Evolutionary conservation across 1,284 basidiomycete species (phyloP), one percentile per base, ranked within the genome.

Genomic region (Pholiota adiposa): DNA sequence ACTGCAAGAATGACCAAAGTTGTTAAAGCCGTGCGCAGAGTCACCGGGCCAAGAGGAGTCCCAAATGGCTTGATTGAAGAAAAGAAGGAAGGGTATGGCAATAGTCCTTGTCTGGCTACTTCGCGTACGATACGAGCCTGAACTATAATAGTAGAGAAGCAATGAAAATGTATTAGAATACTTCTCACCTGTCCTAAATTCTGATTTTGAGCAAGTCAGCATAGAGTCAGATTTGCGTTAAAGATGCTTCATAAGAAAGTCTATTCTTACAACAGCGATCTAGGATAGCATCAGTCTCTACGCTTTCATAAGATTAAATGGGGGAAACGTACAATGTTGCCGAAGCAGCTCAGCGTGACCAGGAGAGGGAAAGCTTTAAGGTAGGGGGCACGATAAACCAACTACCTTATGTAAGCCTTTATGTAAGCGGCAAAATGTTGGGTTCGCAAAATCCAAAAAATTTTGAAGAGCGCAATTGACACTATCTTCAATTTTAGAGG

Each of bases 291-390:
- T 46, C 25, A 16, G 43, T 5, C 21, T 16, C 19, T 58, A 31
- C 27, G 55, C 18, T 2, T 14, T n/a, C 51, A 16, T 12, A 25
- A 18, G 18, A n/a, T 40, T 11, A 51, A 36, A 43, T 29, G 18
- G n/a, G 6, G 51, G 18, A n/a, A 11, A 66, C 72, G 61, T 34
- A 73, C 73, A 29, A 75, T 71, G 52, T 74, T 73, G 14, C 73
- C 72, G 61, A 75, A 73, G 53, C 72, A 73, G 58, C 72, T 73
- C 18, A 64, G 61, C 1, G 73, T 65, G 4, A 75, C 71, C n/a
- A 73, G 44, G 19, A 73, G 58, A 25, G 73, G 71, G 25, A 75
- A 66, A 21, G 70, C 52, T 51, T 64, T n/a, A n/a, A n/a, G n/a
- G n/a, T n/a, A n/a, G n/a, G n/a, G n/a, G n/a, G n/a, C n/a, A n/a